Percentiles rank a stretch among this genome's conserved stretches.
Conservation (phyloP, 768 basidiomycete genomes). For the Boletus coccyginus region DNA sequence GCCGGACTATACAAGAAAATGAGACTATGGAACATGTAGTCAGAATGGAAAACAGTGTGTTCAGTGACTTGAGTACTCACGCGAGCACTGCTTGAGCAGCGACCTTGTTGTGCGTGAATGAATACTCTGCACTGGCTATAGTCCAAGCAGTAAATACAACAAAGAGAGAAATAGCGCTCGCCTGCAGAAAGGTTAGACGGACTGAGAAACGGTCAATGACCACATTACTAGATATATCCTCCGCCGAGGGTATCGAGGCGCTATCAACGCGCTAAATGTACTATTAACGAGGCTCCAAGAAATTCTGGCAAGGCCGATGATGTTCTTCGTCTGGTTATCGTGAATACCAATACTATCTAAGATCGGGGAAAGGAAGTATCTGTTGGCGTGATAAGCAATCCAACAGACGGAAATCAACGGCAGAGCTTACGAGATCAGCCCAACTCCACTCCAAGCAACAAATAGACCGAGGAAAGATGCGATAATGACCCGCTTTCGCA, state of each 20-base stretch:
- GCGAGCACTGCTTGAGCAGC: not conserved
- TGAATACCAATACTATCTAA: no score
- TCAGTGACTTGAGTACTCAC: not conserved
- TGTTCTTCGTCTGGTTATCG: no score
- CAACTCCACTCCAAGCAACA: conserved; percentile 8
- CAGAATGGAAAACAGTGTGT: not conserved
- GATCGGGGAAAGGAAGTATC: not conserved
- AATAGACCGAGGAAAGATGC: conserved; percentile 3
- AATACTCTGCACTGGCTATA: conserved; percentile 10
- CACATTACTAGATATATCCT: no score
- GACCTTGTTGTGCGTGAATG: not conserved
- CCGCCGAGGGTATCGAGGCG: no score
- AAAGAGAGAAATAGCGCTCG: no score
- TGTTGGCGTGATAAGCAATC: not conserved
- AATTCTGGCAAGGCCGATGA: not conserved
- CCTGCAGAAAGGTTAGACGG: no score
- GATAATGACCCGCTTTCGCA: not conserved
- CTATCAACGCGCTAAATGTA: not conserved
- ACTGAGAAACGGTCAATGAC: no score
- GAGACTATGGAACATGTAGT: not conserved
- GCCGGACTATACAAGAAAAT: conserved; percentile 3
- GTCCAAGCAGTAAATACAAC: conserved; percentile 7
- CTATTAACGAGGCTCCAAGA: conserved; percentile 1
- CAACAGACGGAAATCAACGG: not conserved
- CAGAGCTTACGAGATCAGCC: not conserved